phyloP scores from a whole-genome alignment of 371 early-diverging fungal genomes.

The Mortierella sp. region DNA sequence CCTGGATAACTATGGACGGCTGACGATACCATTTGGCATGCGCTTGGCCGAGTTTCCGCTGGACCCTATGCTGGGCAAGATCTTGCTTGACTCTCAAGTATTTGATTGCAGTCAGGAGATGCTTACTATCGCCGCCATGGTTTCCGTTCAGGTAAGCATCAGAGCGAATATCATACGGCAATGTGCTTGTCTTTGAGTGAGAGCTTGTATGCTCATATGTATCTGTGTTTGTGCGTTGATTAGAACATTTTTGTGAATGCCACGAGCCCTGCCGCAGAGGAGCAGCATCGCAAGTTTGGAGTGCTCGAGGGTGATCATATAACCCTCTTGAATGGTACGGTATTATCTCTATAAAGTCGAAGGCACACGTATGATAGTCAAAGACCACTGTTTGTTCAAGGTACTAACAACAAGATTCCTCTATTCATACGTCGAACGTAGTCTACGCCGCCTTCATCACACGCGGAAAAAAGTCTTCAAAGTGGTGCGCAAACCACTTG shows the following conservation, averaged over 20 bases:
- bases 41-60: slow-evolving; percentile 87
- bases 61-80: slow-evolving; percentile 82
- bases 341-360: neutral
- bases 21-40: slow-evolving; percentile 85
- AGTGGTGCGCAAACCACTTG: slow-evolving; percentile 83
- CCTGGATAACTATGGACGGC: slow-evolving; percentile 70
- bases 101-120: slow-evolving; percentile 86
- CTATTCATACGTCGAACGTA: slow-evolving; percentile 21
- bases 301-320: slow-evolving; percentile 90
- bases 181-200: neutral
- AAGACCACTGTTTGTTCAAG: neutral
- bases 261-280: slow-evolving; percentile 65
- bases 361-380: too few species aligned
- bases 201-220: neutral
- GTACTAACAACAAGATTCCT: neutral
- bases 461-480: slow-evolving; percentile 70
- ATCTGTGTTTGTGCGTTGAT: neutral
- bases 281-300: slow-evolving; percentile 79
- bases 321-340: slow-evolving; percentile 74
- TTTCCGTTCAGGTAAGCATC: slow-evolving; percentile 76
- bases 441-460: slow-evolving; percentile 84
- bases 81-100: slow-evolving; percentile 73
- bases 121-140: slow-evolving; percentile 86
- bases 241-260: slow-evolving; percentile 77
- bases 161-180: too few species aligned